phyloP scores from a whole-genome alignment of 148 eudicot genomes.

The Rhododendron williamsianum region DNA sequence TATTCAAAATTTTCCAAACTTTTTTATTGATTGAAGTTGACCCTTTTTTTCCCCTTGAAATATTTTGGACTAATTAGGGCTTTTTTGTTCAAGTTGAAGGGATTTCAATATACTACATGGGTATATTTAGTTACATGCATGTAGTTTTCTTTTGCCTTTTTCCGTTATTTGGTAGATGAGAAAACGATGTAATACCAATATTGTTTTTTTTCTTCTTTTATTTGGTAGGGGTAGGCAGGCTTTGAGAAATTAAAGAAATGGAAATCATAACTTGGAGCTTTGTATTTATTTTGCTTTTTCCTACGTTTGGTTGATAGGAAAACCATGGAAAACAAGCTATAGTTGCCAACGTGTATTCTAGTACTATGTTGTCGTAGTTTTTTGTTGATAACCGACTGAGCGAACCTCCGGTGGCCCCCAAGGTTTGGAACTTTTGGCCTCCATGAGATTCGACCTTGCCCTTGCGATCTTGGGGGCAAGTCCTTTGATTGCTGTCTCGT shows the following conservation, averaged over 20 bases:
- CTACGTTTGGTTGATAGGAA: neutral
- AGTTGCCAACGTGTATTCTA: neutral
- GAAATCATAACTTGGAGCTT: neutral
- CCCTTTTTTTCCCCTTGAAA: neutral
- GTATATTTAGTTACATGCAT: neutral
- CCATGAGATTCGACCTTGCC: neutral
- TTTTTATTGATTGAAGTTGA: neutral
- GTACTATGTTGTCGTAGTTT: neutral
- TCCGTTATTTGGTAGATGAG: neutral
- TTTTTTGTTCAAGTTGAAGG: neutral
- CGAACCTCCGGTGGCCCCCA: neutral
- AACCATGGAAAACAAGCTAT: neutral
- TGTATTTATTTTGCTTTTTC: neutral
- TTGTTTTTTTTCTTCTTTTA: neutral
- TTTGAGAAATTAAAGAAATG: neutral
- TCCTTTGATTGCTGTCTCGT: neutral
- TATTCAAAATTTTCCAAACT: neutral
- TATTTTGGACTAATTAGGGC: neutral
- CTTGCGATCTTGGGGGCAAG: neutral
- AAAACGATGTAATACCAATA: neutral
- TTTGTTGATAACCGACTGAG: neutral
- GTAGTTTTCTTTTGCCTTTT: neutral
- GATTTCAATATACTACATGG: neutral
- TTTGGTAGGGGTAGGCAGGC: neutral
- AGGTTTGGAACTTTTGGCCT: neutral